Conservation (phyloP, 2,329 filamentous ascomycete species). For the Xylariaceae sp. region DNA sequence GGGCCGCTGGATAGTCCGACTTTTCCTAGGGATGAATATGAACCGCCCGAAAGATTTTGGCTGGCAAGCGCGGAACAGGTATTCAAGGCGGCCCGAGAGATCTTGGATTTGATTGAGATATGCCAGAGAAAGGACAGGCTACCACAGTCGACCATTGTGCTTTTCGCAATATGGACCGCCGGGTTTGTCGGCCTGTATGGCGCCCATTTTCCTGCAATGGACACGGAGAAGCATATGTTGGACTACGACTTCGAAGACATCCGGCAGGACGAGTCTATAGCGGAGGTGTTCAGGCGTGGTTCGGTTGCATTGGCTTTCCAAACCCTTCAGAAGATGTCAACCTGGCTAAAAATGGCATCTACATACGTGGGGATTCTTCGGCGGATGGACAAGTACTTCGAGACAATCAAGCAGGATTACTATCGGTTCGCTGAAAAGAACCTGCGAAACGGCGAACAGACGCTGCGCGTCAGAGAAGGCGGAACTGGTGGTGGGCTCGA, state of each 20-base stretch:
- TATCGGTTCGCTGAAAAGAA: slow-evolving; percentile 35
- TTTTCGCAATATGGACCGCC: slow-evolving; percentile 69
- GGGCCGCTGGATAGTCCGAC: slow-evolving; percentile 63
- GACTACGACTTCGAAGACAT: slow-evolving; percentile 40
- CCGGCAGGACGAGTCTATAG: slow-evolving; percentile 20
- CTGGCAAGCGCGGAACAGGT: slow-evolving; percentile 62
- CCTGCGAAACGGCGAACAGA: slow-evolving; percentile 23
- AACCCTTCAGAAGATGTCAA: slow-evolving; percentile 54
- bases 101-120: slow-evolving; percentile 66
- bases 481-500: slow-evolving; percentile 55
- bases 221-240: slow-evolving; percentile 57
- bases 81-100: slow-evolving; percentile 64
- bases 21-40: slow-evolving; percentile 51
- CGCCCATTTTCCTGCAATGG: slow-evolving; percentile 70
- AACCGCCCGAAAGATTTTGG: slow-evolving; percentile 61
- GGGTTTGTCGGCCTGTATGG: slow-evolving; percentile 69
- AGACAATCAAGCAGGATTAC: slow-evolving; percentile 53
- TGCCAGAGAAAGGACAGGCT: slow-evolving; percentile 62
- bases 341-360: slow-evolving; percentile 58
- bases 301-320: slow-evolving; percentile 52
- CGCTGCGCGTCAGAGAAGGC: slow-evolving; percentile 45
- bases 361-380: slow-evolving; percentile 58
- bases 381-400: slow-evolving; percentile 57
- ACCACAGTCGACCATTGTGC: slow-evolving; percentile 68
- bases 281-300: slow-evolving; percentile 41